Evolutionary conservation across 192 early-diverging fungal genomes (phyloP), one percentile per base, ranked within the genome.

Genomic region (Glomus cerebriforme): DNA sequence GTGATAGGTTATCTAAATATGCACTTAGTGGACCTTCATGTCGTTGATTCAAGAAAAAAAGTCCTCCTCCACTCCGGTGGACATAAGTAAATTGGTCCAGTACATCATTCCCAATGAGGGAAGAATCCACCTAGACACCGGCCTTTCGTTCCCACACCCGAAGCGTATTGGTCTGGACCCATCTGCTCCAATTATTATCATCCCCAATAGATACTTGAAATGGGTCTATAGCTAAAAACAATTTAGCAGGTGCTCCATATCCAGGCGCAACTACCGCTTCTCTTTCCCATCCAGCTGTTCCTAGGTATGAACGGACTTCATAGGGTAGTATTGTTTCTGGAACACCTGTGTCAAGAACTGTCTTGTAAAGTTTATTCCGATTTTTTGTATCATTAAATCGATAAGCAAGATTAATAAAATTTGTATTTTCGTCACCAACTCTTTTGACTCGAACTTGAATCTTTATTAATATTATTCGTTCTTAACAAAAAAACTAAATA

Each of bases 401-500:
- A 39, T 34, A 75, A 58, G 2, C 59, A 75, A 75, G 5, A 0
- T 2, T 35, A 5, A 34, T 10, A 7, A 3, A 39, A 62, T 3
- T 35, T 75, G 19, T 29, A 59, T 37, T 7, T 26, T 19, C 37
- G 1, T 0, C 13, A 9, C 58, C 58, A 62, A 75, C 73, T 75
- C 34, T 75, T 75, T 75, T 75, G 2, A 75, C 58, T 34, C 34
- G 31, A 60, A 60, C 32, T 62, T n/a, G 29, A 35, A 75, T 34
- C 15, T 39, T 75, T 75, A 75, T 75, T 75, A 32, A 60, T 75
- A 75, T 60, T 75, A n/a, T 45, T 62, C 2, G 1, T 75, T 9
- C 60, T 29, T 62, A 29, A 37, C 0, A 75, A 39, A 34, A 9
- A 72, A 17, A 7, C 24, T 47, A 29, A 73, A 31, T 24, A 67